Base-by-base conservation (phyloP, 2,329 filamentous ascomycete genomes). In the Pseudogymnoascus sp. region DNA sequence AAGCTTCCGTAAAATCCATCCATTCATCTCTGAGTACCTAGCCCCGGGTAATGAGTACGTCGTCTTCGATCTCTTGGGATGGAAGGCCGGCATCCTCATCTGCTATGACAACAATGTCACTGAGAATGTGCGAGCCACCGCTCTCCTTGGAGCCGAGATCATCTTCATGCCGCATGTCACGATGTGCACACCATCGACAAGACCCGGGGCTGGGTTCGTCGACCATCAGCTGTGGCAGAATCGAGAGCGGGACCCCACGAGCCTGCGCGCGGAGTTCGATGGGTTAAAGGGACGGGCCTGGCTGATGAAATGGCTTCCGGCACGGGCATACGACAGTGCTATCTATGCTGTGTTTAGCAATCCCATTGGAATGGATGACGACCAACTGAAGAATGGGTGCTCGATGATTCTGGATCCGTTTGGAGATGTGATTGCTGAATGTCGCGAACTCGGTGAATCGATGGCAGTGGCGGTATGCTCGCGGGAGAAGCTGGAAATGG, bases 241-340 rank as follows among this genome's bases (percentile, higher is more conserved):
- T 33, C 26, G 63, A 50, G 21, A 58, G 31, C 15, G 50, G 8
- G 58, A 64, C 29, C 63, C 62, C 24, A 64, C 63, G 33, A 39
- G 39, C 13, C 47, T 64, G 17, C 24, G 63, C 13, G 13, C 59
- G 7, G 64, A 64, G 57, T 66, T 66, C 17, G 44, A 65, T 26
- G 63, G 61, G 11, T 44, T 65, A 31, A 66, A 66, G 50, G 64
- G 64, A 2, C 41, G 61, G 11, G 62, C 35, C 5, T 65, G 64
- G 59, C 31, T 65, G 36, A 66, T 66, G 63, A 66, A 64, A 37
- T 66, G 63, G 64, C 60, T 66, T n/a, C 64, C 61, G 8, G 62
- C 63, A 8, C 26, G 64, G 21, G 64, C 64, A 35, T 66, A 66
- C 35, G 64, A 66, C 36, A 66, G 59, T 59, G 63, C 44, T 7